Evolutionary conservation across 495 filamentous ascomycete species (phyloP).

Genomic region (Hypoxylon lenormandii): DNA sequence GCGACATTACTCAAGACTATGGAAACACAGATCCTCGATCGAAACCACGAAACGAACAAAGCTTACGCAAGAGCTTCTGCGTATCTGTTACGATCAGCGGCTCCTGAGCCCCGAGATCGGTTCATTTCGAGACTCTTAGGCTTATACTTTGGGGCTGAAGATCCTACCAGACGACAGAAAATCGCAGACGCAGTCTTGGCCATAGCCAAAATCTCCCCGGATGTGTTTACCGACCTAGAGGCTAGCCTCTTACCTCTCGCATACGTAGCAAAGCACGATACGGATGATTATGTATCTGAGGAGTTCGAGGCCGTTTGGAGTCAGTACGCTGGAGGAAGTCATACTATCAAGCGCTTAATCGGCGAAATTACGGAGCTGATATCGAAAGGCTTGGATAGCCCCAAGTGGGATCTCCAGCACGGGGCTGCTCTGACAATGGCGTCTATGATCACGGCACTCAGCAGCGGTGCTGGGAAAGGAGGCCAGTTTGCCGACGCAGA

Average conservation of each 20-base stretch:
- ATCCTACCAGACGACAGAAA: conserved; percentile 76
- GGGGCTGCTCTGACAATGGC: conserved; percentile 83
- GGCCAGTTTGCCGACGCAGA: conserved; percentile 67
- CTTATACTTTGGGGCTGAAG: conserved; percentile 83
- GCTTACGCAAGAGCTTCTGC: conserved; percentile 87
- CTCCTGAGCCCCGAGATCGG: conserved; percentile 74
- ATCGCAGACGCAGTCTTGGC: conserved; percentile 82
- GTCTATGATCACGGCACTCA: conserved; percentile 73
- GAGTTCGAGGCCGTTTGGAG: conserved; percentile 85
- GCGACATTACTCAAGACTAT: conserved; percentile 80
- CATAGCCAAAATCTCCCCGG: conserved; percentile 85
- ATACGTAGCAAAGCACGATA: conserved; percentile 87
- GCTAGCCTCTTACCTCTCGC: conserved; percentile 82
- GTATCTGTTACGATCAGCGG: conserved; percentile 81
- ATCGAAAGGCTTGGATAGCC: conserved; percentile 74
- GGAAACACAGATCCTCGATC: conserved; percentile 82
- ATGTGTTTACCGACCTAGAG: conserved; percentile 84
- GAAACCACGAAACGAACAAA: conserved; percentile 88
- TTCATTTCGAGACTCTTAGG: conserved; percentile 73
- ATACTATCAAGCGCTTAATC: conserved; percentile 83
- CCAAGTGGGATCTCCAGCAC: conserved; percentile 90
- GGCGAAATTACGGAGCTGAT: conserved; percentile 80
- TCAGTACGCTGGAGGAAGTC: conserved; percentile 85
- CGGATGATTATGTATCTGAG: conserved; percentile 77
- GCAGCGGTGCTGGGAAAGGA: conserved; percentile 55